These are phyloP conservation scores for Corrigiola litoralis DNA, from an alignment of 179 eudicot genomes.

Conservation along the genomic window DNA sequence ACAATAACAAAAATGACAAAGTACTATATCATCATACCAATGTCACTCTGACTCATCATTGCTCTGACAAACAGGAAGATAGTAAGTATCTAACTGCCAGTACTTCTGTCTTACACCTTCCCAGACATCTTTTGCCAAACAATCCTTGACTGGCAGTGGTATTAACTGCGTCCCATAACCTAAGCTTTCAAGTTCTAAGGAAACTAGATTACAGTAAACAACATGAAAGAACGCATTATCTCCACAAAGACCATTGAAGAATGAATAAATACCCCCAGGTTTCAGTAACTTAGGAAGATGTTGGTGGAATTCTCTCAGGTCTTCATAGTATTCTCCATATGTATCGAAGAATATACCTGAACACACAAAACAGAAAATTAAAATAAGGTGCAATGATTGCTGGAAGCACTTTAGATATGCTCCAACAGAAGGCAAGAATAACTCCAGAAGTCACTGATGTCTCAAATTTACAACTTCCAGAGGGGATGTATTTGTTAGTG, in stretches of 20 bases:
- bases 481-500: too few relatives aligned
- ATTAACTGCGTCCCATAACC: constrained; percentile 75
- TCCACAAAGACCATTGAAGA: constrained; percentile 95
- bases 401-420: neutral
- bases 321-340: constrained; percentile 93
- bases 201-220: constrained; percentile 83
- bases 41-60: constrained; percentile 55
- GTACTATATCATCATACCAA: constrained; percentile 1
- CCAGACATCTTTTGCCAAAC: constrained; percentile 77
- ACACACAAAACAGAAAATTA: neutral
- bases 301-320: constrained; percentile 83
- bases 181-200: constrained; percentile 72
- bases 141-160: constrained; percentile 73
- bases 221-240: constrained; percentile 92
- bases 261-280: constrained; percentile 86
- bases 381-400: neutral
- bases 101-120: constrained; percentile 87
- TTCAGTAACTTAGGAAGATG: constrained; percentile 77
- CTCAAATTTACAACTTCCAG: too few relatives aligned
- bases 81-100: constrained; percentile 81
- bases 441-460: neutral
- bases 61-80: constrained; percentile 89
- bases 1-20: neutral
- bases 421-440: neutral
- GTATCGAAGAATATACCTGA: constrained; percentile 93